Evolutionary conservation across 768 basidiomycete species (phyloP).

Genomic region (Lactarius akahatsu): DNA sequence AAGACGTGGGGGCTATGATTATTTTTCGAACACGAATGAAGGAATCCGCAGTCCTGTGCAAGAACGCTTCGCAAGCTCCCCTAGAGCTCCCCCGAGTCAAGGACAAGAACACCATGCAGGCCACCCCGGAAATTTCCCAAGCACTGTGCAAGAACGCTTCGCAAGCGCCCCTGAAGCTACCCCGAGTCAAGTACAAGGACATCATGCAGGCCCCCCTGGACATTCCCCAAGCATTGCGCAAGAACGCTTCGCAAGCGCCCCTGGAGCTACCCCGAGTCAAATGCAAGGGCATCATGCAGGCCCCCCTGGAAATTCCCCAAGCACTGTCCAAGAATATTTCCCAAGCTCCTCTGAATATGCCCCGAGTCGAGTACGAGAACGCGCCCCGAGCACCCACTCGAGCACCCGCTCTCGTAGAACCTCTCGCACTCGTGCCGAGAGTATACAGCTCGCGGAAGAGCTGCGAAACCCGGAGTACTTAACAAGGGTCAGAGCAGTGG

Average conservation of each 20-base stretch:
- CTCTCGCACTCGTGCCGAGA: conserved; percentile 1
- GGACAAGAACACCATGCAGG: neutral
- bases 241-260: neutral
- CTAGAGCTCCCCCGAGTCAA: neutral
- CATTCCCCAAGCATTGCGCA: neutral
- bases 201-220: neutral
- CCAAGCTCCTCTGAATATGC: too few species aligned
- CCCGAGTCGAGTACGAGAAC: conserved; percentile 1
- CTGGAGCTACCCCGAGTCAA: neutral
- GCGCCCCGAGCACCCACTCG: neutral
- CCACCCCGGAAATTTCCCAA: neutral
- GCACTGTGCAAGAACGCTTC: conserved; percentile 5
- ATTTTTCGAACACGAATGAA: neutral
- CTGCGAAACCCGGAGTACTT: conserved; percentile 3
- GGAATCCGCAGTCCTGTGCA: conserved; percentile 9
- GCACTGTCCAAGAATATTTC: too few species aligned
- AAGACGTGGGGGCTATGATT: conserved; percentile 10
- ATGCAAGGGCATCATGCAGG: too few species aligned
- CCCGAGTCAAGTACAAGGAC: neutral
- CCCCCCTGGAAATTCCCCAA: too few species aligned
- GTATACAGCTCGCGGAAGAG: conserved; percentile 1
- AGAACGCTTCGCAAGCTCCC: neutral
- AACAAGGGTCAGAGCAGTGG: conserved; percentile 8
- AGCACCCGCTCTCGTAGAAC: conserved; percentile 2
- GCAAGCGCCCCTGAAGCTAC: neutral